phyloP scores from a whole-genome alignment of 1,284 basidiomycete species.

The Cryptococcus sp. region DNA sequence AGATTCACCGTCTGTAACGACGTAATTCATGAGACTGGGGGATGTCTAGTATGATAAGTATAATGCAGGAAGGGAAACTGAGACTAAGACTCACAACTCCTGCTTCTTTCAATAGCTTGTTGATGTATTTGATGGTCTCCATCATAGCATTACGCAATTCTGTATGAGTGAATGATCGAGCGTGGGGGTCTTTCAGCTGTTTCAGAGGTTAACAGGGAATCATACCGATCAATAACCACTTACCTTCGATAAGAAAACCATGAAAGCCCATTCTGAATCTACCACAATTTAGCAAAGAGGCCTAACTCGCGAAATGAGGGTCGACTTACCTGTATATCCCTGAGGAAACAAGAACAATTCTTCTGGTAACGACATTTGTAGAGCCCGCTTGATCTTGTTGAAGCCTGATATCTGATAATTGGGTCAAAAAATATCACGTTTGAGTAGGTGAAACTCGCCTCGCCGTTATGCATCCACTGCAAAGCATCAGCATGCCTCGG shows the following conservation, averaged over 20 bases:
- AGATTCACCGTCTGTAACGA: constrained; percentile 87
- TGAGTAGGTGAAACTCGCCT: constrained; percentile 9
- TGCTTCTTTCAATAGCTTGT: constrained; percentile 67
- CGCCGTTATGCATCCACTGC: constrained; percentile 94
- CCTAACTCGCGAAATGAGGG: neutral
- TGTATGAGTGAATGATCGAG: constrained; percentile 47
- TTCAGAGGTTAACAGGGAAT: neutral
- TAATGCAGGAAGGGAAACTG: no score
- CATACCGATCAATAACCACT: constrained; percentile 12
- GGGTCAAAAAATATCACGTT: neutral
- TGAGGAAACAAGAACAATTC: constrained; percentile 77
- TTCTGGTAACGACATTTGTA: constrained; percentile 72
- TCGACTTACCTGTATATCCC: constrained; percentile 74
- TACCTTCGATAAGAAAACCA: constrained; percentile 80
- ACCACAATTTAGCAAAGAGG: constrained; percentile 1
- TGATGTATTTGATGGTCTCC: constrained; percentile 74
- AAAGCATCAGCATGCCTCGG: constrained; percentile 3
- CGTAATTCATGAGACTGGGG: constrained; percentile 93
- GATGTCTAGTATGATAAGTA: constrained; percentile 37
- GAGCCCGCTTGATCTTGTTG: constrained; percentile 66
- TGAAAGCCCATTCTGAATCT: constrained; percentile 96
- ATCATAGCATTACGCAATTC: constrained; percentile 68
- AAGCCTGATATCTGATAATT: constrained; percentile 67
- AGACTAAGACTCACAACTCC: constrained; percentile 54
- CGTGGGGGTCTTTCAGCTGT: constrained; percentile 74